A percentile compares a stretch with the other conserved stretches of the same genome.
Evolutionary conservation across 768 basidiomycete genomes (phyloP).

Genomic region (Mycena pura): DNA sequence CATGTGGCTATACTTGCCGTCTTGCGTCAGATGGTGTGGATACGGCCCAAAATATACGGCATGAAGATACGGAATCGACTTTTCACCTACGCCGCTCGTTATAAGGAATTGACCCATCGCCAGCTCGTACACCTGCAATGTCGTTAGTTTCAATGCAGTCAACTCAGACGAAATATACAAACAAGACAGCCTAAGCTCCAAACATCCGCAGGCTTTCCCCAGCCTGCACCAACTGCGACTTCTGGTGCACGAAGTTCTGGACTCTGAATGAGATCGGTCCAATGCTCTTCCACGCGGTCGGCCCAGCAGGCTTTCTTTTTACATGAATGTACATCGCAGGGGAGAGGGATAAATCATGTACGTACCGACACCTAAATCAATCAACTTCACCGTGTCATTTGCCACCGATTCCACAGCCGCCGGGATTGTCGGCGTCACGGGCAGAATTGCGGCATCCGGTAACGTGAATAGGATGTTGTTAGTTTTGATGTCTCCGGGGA

Average conservation of each 20-base stretch:
- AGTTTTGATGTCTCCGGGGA: slow-evolving; percentile 13
- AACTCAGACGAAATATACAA: background rate
- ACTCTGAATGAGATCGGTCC: slow-evolving; percentile 12
- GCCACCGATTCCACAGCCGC: background rate
- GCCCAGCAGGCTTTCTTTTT: slow-evolving; percentile 15
- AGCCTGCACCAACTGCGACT: slow-evolving; percentile 11
- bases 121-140: slow-evolving; percentile 6
- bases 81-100: background rate
- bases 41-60: slow-evolving; percentile 11
- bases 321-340: background rate
- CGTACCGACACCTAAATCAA: slow-evolving; percentile 15
- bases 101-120: slow-evolving; percentile 6
- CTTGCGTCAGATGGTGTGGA: slow-evolving; percentile 2
- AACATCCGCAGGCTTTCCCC: slow-evolving; percentile 12
- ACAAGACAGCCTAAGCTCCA: slow-evolving; percentile 15
- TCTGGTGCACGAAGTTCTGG: slow-evolving; percentile 15
- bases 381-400: slow-evolving; percentile 7
- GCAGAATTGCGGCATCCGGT: background rate
- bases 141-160: background rate
- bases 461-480: slow-evolving; percentile 6
- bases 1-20: slow-evolving; percentile 3
- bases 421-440: background rate
- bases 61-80: slow-evolving; percentile 4
- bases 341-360: background rate
- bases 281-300: slow-evolving; percentile 14